Evolutionary conservation across 371 early-diverging fungal species (phyloP).

Genomic region (Mortierella sp.): DNA sequence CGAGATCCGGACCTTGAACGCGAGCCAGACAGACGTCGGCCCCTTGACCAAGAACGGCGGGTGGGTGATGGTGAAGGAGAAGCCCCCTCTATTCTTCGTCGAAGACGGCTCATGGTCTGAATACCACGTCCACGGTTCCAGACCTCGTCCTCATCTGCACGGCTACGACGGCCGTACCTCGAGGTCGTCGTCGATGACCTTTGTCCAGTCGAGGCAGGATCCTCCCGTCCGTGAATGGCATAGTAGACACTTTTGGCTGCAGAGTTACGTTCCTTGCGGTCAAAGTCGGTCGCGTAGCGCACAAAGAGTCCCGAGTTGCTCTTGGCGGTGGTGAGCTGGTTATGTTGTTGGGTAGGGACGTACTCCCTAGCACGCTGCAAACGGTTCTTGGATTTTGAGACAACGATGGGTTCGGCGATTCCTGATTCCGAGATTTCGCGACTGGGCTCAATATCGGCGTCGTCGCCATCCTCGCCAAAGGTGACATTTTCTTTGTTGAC

Average conservation of each 20-base stretch:
- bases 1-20: conserved; percentile 36
- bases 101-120: conserved; percentile 32
- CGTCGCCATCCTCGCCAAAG: conserved; percentile 49
- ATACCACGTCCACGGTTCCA: conserved; percentile 54
- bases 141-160: conserved; percentile 50
- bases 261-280: conserved; percentile 65
- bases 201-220: not conserved
- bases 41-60: conserved; percentile 45
- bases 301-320: conserved; percentile 48
- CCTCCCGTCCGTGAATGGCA: conserved; percentile 62
- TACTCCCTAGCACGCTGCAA: conserved; percentile 48
- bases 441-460: conserved; percentile 47
- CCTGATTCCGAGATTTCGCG: conserved; percentile 35
- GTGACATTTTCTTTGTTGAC: conserved; percentile 30
- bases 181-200: conserved; percentile 8
- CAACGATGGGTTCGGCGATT: conserved; percentile 17
- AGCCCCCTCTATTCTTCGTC: conserved; percentile 33
- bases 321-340: conserved; percentile 22
- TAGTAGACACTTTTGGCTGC: conserved; percentile 68
- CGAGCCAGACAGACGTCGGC: conserved; percentile 33
- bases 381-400: conserved; percentile 35
- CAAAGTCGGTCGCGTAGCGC: conserved; percentile 64
- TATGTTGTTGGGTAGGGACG: conserved; percentile 34
- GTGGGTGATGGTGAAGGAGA: conserved; percentile 39
- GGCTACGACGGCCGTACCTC: conserved; percentile 48